Conservation (phyloP, 805 yeast species). For the Candida golubevii region DNA sequence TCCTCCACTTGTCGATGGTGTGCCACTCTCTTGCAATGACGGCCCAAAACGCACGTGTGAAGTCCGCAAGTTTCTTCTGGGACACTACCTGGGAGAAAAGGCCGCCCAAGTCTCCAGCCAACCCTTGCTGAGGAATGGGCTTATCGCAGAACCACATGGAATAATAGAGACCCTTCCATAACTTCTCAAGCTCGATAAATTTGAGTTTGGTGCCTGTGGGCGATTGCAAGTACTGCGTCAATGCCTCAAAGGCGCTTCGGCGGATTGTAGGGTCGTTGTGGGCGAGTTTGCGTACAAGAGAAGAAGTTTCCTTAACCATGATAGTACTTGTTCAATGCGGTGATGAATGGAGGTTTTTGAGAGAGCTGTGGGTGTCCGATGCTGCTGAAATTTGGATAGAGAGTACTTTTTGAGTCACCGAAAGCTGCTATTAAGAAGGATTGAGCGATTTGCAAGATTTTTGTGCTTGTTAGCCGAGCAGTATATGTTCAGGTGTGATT, state of each 20-base stretch:
- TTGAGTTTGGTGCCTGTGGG: slow-evolving; percentile 37
- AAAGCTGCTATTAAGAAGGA: no score
- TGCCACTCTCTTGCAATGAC: slow-evolving; percentile 81
- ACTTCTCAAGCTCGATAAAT: slow-evolving; percentile 62
- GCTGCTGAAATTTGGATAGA: background rate
- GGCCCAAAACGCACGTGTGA: slow-evolving; percentile 76
- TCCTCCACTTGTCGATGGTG: slow-evolving; percentile 74
- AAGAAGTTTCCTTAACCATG: slow-evolving; percentile 29
- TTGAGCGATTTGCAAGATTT: no score
- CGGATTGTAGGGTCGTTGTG: slow-evolving; percentile 76
- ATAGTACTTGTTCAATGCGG: background rate
- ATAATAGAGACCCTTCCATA: slow-evolving; percentile 95
- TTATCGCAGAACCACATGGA: slow-evolving; percentile 97
- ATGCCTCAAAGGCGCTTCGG: slow-evolving; percentile 64
- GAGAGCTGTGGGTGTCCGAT: background rate
- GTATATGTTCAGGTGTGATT: background rate
- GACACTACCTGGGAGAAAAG: slow-evolving; percentile 45
- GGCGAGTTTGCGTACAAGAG: slow-evolving; percentile 77
- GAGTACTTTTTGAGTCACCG: no score
- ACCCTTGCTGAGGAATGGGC: slow-evolving; percentile 84
- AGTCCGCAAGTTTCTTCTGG: slow-evolving; percentile 40
- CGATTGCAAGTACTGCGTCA: slow-evolving; percentile 52
- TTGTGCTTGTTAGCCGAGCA: no score
- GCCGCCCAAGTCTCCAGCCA: slow-evolving; percentile 70
- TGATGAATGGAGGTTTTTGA: background rate